Evolutionary conservation across 768 basidiomycete species (phyloP), one percentile per base, ranked within the genome.

Genomic region (Hebeloma cylindrosporum): DNA sequence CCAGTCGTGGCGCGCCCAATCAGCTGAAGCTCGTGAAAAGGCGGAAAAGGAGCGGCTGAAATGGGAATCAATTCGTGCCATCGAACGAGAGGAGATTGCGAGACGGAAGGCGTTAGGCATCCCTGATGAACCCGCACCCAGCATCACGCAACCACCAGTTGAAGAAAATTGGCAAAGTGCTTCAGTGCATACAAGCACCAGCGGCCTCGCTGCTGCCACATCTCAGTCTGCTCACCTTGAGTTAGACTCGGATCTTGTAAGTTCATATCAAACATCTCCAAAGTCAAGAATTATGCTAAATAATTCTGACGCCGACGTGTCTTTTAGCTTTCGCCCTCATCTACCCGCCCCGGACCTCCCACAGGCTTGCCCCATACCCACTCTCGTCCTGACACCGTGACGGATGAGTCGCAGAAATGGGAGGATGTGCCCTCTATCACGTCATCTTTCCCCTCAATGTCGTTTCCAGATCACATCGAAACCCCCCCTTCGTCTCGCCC

Each of bases 361-460:
- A 29, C 20, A 20, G 45, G 16, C 20, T 16, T 52, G 22, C 45
- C 66, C 43, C 63, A 61, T 39, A 63, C 66, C 10, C 63, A 66
- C 42, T 70, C 68, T 5, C 63, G 63, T 22, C 67, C 60, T 34
- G 69, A 68, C 27, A 65, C 64, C 3, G 32, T 40, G 6, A 63
- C 61, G 10, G 73, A 74, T 38, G 71, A 70, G 41, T 75, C 74
- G 21, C 79, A 83, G 51, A 83, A 78, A 56, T 90, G 88, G 88
- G 88, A 88, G 60, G 76, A 88, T 46, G 68, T 91, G 27, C 77
- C 78, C 17, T 78, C 75, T 1, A 61, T 73, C 25, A 72, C 74
- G 5, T 76, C 79, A 1, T 92, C 89, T 3, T 87, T 79, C 62
- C 89, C 89, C n/a, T 91, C 90, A 49, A 70, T 88, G 69, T 77